A percentile compares a stretch with the other conserved stretches of the same genome.
Evolutionary conservation across 352 stramenopile genomes (phyloP).

Genomic region (Phytophthora idaei): DNA sequence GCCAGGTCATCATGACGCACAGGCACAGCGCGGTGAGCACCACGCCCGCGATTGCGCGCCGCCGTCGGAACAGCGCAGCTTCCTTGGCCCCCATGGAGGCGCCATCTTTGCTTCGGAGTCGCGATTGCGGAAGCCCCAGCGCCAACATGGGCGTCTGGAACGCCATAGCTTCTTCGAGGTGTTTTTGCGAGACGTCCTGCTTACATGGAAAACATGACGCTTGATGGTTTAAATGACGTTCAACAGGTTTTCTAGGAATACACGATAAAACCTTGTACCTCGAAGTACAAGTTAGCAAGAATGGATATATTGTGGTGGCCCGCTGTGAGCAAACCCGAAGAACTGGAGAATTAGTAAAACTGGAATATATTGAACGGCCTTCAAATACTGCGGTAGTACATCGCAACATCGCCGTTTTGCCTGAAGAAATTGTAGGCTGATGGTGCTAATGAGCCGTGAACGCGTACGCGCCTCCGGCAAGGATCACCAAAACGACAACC

Average conservation of each 20-base stretch:
- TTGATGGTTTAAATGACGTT: not conserved
- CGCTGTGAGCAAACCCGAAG: no score
- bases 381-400: not conserved
- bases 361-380: no score
- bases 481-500: constrained; percentile 52
- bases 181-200: no score
- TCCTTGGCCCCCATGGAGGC: constrained; percentile 21
- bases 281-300: no score
- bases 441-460: constrained; percentile 37
- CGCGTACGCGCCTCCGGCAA: constrained; percentile 63
- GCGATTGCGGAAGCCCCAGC: constrained; percentile 57
- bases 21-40: constrained; percentile 39
- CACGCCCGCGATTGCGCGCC: constrained; percentile 25
- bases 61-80: constrained; percentile 18
- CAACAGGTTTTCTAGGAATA: no score
- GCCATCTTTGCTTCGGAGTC: constrained; percentile 17
- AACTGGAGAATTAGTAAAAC: no score
- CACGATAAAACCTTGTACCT: no score
- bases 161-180: constrained; percentile 15
- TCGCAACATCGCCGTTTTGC: not conserved
- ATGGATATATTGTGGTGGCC: no score
- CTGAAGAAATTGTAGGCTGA: not conserved
- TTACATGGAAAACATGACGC: not conserved
- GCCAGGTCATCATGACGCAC: constrained; percentile 51
- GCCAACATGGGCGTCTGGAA: constrained; percentile 66